Conservation (phyloP, 1,284 basidiomycete genomes). For the Mycena sp. region DNA sequence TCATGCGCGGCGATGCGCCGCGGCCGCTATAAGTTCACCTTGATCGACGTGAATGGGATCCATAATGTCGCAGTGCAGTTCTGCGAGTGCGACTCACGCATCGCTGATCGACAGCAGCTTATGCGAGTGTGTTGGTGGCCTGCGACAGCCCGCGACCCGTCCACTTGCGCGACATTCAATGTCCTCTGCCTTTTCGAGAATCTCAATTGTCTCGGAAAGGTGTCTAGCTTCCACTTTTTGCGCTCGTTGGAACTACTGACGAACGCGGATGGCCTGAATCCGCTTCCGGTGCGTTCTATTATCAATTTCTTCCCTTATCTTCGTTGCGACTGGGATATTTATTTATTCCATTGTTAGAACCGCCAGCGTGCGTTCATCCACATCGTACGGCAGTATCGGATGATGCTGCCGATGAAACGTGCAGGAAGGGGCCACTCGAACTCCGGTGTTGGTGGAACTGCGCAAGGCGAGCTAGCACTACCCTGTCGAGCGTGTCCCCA, state of each 20-base stretch:
- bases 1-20: too few species aligned
- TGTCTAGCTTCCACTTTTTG: background rate
- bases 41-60: too few species aligned
- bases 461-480: background rate
- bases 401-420: background rate
- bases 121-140: too few species aligned
- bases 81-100: too few species aligned
- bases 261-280: background rate
- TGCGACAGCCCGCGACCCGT: too few species aligned
- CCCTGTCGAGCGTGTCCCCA: background rate
- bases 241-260: background rate
- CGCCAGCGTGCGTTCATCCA: background rate
- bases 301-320: background rate
- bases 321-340: too few species aligned
- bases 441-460: background rate
- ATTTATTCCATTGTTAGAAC: background rate
- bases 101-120: too few species aligned
- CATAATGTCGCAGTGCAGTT: too few species aligned
- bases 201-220: background rate
- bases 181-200: background rate
- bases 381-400: background rate
- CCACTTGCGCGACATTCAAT: too few species aligned
- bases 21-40: too few species aligned
- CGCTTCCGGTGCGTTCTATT: background rate
- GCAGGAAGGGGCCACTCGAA: background rate